Conservation (phyloP, 352 stramenopile species). For the Phytophthora sp. region DNA sequence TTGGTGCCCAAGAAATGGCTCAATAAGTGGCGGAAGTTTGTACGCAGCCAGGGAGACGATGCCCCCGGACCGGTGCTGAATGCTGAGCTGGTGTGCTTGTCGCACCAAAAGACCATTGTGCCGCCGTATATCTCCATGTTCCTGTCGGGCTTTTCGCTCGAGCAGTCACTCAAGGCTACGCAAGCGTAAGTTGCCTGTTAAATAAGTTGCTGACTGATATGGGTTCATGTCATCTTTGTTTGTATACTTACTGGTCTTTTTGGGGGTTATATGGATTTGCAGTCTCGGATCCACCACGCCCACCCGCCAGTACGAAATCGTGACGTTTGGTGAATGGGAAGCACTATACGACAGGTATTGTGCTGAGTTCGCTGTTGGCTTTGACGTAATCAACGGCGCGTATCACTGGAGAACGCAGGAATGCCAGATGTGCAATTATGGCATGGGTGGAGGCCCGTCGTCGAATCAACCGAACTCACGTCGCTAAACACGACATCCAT, state of each 20-base stretch:
- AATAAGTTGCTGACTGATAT: neutral
- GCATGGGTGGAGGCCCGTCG: constrained; percentile 49
- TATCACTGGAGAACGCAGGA: constrained; percentile 85
- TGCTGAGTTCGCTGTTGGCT: constrained; percentile 82
- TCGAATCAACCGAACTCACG: constrained; percentile 58
- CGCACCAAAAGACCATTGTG: constrained; percentile 80
- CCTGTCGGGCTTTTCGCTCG: constrained; percentile 79
- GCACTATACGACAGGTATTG: constrained; percentile 80
- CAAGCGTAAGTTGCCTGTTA: constrained; percentile 65
- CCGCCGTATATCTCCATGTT: constrained; percentile 89
- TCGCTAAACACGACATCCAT: too few species aligned
- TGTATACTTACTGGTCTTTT: constrained; percentile 2
- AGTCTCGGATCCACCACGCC: constrained; percentile 58
- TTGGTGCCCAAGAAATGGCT: constrained; percentile 89
- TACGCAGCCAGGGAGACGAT: constrained; percentile 63
- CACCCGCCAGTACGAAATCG: constrained; percentile 86
- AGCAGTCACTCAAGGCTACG: constrained; percentile 75
- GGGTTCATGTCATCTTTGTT: too few species aligned
- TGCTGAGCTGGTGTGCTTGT: constrained; percentile 78
- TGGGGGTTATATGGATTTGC: constrained; percentile 1
- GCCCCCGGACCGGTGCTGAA: constrained; percentile 80
- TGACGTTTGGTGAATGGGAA: constrained; percentile 83
- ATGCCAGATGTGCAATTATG: constrained; percentile 83
- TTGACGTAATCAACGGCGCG: constrained; percentile 79
- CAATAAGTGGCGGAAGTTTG: constrained; percentile 79